Evolutionary conservation across 768 basidiomycete species (phyloP), one percentile per base, ranked within the genome.

Genomic region (Hygrocybe punicea): DNA sequence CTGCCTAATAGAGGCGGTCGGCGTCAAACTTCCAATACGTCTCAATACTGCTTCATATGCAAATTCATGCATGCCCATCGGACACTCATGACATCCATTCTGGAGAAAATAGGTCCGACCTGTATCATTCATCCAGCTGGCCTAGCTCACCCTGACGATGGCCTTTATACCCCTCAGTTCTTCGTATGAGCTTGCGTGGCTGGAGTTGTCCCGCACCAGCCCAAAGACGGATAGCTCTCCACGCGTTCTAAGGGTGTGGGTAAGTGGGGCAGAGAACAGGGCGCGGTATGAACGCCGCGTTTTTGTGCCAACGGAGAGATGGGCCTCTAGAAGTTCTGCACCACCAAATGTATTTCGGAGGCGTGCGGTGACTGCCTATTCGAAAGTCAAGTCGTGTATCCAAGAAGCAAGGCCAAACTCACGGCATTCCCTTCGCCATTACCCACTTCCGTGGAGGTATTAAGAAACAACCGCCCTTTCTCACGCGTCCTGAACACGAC

Each of bases 381-480:
- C 10, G 39, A 42, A 51, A 35, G 23, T 19, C 25, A 36, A 45
- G 14, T 25, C 2, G 6, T 37, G 6, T 50, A 23, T 23, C 9
- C 8, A 37, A 16, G 51, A 35, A 48, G 37, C 24, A 58, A 42
- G 40, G n/a, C 23, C 47, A 6, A 23, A 81, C 91, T 67, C 67
- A 93, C 94, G n/a, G 93, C 93, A 55, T 76, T 93, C 10, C 91
- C 96, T 70, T 98, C 97, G 50, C 86, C 88, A 58, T 96, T 93
- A 3, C 97, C 96, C 6, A 98, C 76, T 65, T 98, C 94, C 3
- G 95, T 98, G 4, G 90, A 81, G 2, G 86, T 91, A 60, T 89
- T 91, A 6, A 95, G 64, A 62, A 80, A 92, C 62, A 86, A 83
- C 36, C 91, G 76, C 5, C 91, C 84, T 55, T 81, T 82, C 70